Evolutionary conservation across 352 stramenopile genomes (phyloP).

Genomic region (Globisporangium apiculatum): DNA sequence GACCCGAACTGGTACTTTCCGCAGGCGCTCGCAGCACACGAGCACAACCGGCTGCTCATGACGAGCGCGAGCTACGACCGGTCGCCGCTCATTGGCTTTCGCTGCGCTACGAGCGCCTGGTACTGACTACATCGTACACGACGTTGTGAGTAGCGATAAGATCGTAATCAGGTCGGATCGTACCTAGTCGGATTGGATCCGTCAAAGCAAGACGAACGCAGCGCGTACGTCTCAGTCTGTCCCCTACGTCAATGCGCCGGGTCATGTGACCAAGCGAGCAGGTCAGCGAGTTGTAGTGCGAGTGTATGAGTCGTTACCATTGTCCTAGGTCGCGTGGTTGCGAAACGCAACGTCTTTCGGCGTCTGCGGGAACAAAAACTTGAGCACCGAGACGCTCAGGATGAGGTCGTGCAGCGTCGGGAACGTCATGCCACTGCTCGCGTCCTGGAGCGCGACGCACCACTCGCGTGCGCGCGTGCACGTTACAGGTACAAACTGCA

Average conservation of each 20-base stretch:
- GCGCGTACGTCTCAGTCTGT: no score
- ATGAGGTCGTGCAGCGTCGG: conserved; percentile 62
- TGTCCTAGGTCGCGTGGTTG: conserved; percentile 1
- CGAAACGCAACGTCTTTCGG: conserved; percentile 64
- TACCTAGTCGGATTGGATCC: no score
- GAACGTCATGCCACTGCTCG: conserved; percentile 45
- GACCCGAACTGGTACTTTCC: conserved; percentile 88
- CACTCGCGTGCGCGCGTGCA: conserved; percentile 36
- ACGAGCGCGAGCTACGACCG: conserved; percentile 70
- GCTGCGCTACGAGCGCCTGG: conserved; percentile 38
- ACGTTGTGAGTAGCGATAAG: no score
- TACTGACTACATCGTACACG: no score
- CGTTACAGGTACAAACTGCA: conserved; percentile 75
- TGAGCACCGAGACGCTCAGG: conserved; percentile 70
- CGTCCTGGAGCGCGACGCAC: conserved; percentile 57
- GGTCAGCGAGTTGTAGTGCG: no score
- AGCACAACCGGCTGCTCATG: conserved; percentile 78
- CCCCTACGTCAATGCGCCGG: no score
- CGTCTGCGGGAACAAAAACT: conserved; percentile 74
- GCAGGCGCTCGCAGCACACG: conserved; percentile 38
- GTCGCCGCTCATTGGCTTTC: conserved; percentile 67
- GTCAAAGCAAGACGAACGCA: no score
- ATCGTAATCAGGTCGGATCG: no score
- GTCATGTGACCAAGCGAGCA: no score
- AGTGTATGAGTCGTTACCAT: no score